phyloP scores from a whole-genome alignment of 768 basidiomycete species.

The Pisolithus albus region DNA sequence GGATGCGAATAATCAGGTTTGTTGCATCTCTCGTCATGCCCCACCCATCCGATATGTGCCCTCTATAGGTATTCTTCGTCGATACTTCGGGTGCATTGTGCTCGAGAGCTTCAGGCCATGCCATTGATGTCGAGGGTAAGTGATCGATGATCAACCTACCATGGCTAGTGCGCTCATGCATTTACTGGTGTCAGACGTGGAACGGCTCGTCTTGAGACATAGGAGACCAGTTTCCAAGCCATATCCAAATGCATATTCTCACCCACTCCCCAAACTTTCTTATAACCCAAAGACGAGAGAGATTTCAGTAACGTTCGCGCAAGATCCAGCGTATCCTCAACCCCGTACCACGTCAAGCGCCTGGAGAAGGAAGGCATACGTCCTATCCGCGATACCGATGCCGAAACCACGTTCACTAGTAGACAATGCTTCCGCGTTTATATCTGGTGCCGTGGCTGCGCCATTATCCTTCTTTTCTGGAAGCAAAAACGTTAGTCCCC shows the following conservation, averaged over 20 bases:
- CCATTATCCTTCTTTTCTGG: conserved; percentile 53
- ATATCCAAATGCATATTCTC: conserved; percentile 72
- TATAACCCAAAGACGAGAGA: conserved; percentile 50
- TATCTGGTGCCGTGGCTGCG: conserved; percentile 52
- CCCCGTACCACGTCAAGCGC: conserved; percentile 30
- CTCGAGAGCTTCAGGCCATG: conserved; percentile 74
- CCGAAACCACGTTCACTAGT: conserved; percentile 63
- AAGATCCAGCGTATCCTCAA: conserved; percentile 58
- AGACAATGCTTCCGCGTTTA: conserved; percentile 62
- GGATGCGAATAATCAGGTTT: conserved; percentile 67
- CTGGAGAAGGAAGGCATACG: conserved; percentile 56
- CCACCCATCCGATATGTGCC: too few species aligned
- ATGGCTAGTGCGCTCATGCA: conserved; percentile 4
- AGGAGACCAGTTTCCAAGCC: conserved; percentile 69
- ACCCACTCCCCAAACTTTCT: conserved; percentile 66
- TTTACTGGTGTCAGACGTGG: conserved; percentile 35
- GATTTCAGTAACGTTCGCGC: conserved; percentile 53
- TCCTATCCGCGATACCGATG: conserved; percentile 60
- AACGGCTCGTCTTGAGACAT: conserved; percentile 65
- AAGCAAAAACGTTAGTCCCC: conserved; percentile 20
- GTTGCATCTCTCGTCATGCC: conserved; percentile 4
- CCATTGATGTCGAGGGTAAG: conserved; percentile 71
- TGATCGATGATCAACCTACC: not conserved
- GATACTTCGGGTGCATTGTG: conserved; percentile 72
- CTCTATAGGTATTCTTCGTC: conserved; percentile 69